Percentiles rank a stretch among this genome's conserved stretches.
Conservation (phyloP, 257 asterid genomes). For the Nicotiana attenuata region DNA sequence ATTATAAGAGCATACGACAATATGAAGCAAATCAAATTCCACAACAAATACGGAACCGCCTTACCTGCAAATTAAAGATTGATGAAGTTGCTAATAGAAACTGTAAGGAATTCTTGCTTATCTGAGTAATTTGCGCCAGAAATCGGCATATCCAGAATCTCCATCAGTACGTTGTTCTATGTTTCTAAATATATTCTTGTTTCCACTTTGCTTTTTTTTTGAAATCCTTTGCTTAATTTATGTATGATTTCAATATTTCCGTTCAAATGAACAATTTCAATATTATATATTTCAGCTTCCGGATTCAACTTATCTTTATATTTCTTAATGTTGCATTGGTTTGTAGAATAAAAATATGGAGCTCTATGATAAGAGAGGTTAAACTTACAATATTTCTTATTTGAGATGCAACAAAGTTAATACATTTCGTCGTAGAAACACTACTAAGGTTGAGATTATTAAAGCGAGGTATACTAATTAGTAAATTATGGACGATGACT, state of each 20-base stretch:
- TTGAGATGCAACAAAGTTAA: no score
- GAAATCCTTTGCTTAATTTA: not conserved
- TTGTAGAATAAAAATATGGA: not conserved
- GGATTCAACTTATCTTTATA: not conserved
- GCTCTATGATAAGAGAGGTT: no score
- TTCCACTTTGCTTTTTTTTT: not conserved
- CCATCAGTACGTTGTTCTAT: not conserved
- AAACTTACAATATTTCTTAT: no score
- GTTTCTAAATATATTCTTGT: not conserved
- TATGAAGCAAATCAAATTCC: slow-evolving; percentile 55
- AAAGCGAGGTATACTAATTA: no score
- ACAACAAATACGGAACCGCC: slow-evolving; percentile 28
- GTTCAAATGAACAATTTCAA: not conserved
- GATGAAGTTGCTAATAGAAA: slow-evolving; percentile 66
- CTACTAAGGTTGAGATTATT: no score
- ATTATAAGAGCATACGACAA: slow-evolving; percentile 66
- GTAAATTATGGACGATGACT: no score
- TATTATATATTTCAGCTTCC: not conserved
- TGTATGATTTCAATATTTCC: not conserved
- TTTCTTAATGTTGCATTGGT: not conserved
- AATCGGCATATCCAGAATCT: not conserved
- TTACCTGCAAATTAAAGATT: slow-evolving; percentile 34
- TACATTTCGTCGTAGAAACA: no score
- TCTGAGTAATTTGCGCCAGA: not conserved
- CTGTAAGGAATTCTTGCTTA: slow-evolving; percentile 67